These are phyloP conservation scores for Hypoxylon crocopeplum DNA, from an alignment of 495 filamentous ascomycete species.

Conservation along the genomic window DNA sequence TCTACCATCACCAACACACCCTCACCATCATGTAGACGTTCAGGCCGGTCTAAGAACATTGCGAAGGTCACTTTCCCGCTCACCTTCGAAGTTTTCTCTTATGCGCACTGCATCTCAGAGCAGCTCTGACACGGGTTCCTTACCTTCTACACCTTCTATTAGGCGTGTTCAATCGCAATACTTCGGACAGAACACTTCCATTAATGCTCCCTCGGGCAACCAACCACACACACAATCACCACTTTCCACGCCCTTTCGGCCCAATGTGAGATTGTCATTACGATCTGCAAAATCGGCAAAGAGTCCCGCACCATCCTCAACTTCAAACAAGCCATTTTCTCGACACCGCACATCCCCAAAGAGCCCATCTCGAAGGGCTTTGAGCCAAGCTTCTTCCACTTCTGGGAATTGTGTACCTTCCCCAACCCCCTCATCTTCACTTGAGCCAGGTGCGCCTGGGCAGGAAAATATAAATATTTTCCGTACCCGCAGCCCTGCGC, in stretches of 20 bases:
- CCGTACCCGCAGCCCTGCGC: constrained; percentile 46
- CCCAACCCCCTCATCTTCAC: constrained; percentile 51
- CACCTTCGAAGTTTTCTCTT: constrained; percentile 82
- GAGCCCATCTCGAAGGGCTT: constrained; percentile 76
- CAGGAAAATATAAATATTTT: constrained; percentile 63
- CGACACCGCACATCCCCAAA: constrained; percentile 67
- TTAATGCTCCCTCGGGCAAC: constrained; percentile 28
- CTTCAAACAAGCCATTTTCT: constrained; percentile 54
- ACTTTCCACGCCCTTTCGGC: constrained; percentile 46
- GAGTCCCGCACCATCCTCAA: constrained; percentile 42
- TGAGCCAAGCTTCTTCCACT: constrained; percentile 71
- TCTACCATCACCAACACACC: constrained; percentile 75
- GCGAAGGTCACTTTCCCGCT: constrained; percentile 83
- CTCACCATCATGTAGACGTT: constrained; percentile 76
- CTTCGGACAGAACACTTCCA: constrained; percentile 31
- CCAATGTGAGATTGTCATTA: constrained; percentile 59
- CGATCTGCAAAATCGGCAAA: constrained; percentile 55
- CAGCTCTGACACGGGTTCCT: constrained; percentile 36
- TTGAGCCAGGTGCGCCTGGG: constrained; percentile 44
- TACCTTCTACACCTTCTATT: constrained; percentile 38
- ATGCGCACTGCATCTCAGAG: constrained; percentile 58
- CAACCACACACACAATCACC: constrained; percentile 43
- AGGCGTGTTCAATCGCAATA: constrained; percentile 40
- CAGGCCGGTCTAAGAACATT: constrained; percentile 77
- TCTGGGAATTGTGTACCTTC: constrained; percentile 70